Base-by-base conservation (phyloP, 2,329 filamentous ascomycete species). In the Xylariaceae sp. region DNA sequence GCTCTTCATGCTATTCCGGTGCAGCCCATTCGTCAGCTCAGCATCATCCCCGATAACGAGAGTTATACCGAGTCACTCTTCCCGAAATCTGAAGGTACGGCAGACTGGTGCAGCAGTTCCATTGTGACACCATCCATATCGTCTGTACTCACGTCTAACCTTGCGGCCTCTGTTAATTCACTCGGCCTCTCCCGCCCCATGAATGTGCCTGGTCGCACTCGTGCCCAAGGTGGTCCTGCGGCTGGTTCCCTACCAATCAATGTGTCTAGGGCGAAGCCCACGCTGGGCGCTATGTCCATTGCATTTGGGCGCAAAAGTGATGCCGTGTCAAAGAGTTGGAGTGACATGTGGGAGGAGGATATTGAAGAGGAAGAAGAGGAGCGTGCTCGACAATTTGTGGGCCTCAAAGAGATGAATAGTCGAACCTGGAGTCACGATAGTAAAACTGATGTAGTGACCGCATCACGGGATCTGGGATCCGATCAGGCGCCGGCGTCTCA, bases 331-430 rank as follows among this genome's bases (percentile, higher is more conserved):
- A 97, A 97, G 86, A 97, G 94, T 77, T 99, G 94, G 94, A 96
- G 91, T 67, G 94, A 99, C 71, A 84, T 97, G 71, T 96, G 91
- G 87, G 92, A 97, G 56, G 92, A 97, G 71, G 92, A 97, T 51
- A 76, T 78, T 45, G 91, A 94, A 66, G 85, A 88, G 60, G 84
- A 87, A 59, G 82, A 88, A 63, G 81, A 86, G 64, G 83, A 86
- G 67, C 79, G 79, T 58, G 73, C 74, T 56, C 80, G 80, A 60
- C 81, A 86, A 68, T 74, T 82, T 53, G 73, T 79, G 57, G 75
- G 75, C 4, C 73, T 87, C 30, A 81, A 86, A 72, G 76, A 84
- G 68, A 78, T 87, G 65, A 89, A 90, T 68, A 82, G 86, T 53
- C 80, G 87, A 61, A 88, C 86, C 53, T 91, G 86, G 86, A 91